Percentiles rank a stretch among this genome's conserved stretches.
Conservation (phyloP, 257 asterid species). For the Paraleonurus japonicus region DNA sequence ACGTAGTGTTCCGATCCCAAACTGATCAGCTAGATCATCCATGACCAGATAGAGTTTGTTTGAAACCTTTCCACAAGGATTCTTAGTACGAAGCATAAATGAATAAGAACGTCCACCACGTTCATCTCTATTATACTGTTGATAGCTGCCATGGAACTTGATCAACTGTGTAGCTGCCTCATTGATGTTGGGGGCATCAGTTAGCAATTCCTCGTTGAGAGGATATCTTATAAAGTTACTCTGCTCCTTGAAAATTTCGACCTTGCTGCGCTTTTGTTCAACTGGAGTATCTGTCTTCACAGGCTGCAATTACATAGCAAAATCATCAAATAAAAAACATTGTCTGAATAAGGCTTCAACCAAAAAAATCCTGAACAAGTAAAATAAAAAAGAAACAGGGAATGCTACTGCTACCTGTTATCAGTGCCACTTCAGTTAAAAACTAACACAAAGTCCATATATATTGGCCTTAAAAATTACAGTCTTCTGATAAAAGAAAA, state of each 20-base stretch:
- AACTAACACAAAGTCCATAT: not conserved
- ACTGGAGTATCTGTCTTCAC: conserved; percentile 63
- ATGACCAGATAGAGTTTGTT: conserved; percentile 78
- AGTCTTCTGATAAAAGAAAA: not conserved
- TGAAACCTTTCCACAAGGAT: conserved; percentile 94
- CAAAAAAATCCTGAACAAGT: not conserved
- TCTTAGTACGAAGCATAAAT: conserved; percentile 94
- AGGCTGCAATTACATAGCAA: conserved; percentile 50
- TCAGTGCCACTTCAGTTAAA: not conserved
- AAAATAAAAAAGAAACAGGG: not conserved
- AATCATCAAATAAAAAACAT: conserved; percentile 7
- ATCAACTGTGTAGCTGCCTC: conserved; percentile 90
- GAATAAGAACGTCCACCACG: conserved; percentile 84
- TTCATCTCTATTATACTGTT: conserved; percentile 90
- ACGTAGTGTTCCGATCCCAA: conserved; percentile 91
- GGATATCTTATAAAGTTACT: conserved; percentile 93
- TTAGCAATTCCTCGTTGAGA: conserved; percentile 78
- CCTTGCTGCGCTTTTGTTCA: conserved; percentile 85
- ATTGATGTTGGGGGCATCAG: conserved; percentile 75
- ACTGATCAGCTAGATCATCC: conserved; percentile 97
- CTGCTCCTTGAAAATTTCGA: conserved; percentile 87
- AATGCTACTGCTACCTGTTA: not conserved
- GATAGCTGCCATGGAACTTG: conserved; percentile 99
- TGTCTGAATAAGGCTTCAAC: not conserved
- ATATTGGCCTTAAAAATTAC: not conserved